Conservation (phyloP, 148 eudicot genomes). For the Rhododendron griersonianum region DNA sequence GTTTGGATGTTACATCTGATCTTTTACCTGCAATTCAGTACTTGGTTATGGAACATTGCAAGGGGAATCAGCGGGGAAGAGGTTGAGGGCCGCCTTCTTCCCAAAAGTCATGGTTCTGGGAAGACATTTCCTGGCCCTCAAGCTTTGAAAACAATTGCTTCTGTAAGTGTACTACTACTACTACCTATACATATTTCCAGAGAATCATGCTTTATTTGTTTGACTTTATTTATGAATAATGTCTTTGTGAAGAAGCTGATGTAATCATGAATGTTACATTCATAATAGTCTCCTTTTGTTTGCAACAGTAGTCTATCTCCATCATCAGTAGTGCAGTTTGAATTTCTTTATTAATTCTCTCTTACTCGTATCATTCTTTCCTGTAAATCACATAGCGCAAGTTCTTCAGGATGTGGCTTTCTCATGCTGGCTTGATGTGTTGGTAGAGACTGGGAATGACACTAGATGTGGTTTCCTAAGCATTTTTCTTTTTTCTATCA, state of each 20-base stretch:
- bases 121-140: slow-evolving; percentile 85
- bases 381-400: background rate
- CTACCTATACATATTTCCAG: background rate
- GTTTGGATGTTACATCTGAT: slow-evolving; percentile 1
- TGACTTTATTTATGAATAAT: slow-evolving; percentile 16
- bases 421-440: slow-evolving; percentile 7
- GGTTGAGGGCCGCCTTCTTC: slow-evolving; percentile 82
- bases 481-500: background rate
- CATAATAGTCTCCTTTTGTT: background rate
- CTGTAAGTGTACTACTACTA: slow-evolving; percentile 34
- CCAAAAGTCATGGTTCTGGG: slow-evolving; percentile 92
- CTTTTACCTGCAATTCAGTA: slow-evolving; percentile 34
- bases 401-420: background rate
- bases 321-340: background rate
- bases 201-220: background rate
- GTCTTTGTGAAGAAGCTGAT: background rate
- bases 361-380: background rate
- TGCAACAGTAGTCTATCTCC: background rate
- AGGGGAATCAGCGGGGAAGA: slow-evolving; percentile 86
- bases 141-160: slow-evolving; percentile 52
- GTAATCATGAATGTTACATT: background rate
- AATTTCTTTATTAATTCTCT: background rate
- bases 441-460: background rate
- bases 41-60: slow-evolving; percentile 95
- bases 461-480: background rate